Evolutionary conservation across 495 filamentous ascomycete genomes (phyloP).

Genomic region (Acidomyces sp.): DNA sequence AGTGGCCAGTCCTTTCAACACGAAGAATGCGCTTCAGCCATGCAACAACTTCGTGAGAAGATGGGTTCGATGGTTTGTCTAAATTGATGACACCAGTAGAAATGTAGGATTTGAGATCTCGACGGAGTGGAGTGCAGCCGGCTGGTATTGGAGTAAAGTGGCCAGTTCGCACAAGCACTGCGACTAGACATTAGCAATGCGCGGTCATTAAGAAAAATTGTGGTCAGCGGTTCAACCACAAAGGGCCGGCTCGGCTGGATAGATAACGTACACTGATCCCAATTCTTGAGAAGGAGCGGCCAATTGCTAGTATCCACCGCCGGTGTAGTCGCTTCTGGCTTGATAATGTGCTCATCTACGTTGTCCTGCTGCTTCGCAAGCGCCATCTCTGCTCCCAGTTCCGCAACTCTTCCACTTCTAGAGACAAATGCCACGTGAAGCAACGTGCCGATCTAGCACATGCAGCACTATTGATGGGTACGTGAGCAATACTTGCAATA

Average conservation of each 20-base stretch:
- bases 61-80: slow-evolving; percentile 96
- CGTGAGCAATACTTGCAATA: background rate
- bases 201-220: slow-evolving; percentile 2
- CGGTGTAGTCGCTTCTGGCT: slow-evolving; percentile 64
- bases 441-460: background rate
- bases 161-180: slow-evolving; percentile 74
- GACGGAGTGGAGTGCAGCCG: slow-evolving; percentile 71
- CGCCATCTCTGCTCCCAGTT: slow-evolving; percentile 34
- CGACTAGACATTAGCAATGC: background rate
- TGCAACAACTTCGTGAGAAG: slow-evolving; percentile 93
- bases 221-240: no score
- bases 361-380: slow-evolving; percentile 48
- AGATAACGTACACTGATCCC: slow-evolving; percentile 51
- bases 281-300: slow-evolving; percentile 88
- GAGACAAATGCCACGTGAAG: no score
- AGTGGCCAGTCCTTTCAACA: slow-evolving; percentile 94
- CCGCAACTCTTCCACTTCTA: background rate
- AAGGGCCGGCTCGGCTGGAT: no score
- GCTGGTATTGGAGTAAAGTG: slow-evolving; percentile 90
- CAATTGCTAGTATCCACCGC: slow-evolving; percentile 63
- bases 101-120: slow-evolving; percentile 90
- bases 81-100: slow-evolving; percentile 95
- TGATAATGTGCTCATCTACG: slow-evolving; percentile 63
- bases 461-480: slow-evolving; percentile 2
- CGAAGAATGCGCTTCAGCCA: slow-evolving; percentile 95